phyloP scores from a whole-genome alignment of 225 moss, liverwort and hornwort species.

The Bryoerythrophyllum caledonicum region DNA sequence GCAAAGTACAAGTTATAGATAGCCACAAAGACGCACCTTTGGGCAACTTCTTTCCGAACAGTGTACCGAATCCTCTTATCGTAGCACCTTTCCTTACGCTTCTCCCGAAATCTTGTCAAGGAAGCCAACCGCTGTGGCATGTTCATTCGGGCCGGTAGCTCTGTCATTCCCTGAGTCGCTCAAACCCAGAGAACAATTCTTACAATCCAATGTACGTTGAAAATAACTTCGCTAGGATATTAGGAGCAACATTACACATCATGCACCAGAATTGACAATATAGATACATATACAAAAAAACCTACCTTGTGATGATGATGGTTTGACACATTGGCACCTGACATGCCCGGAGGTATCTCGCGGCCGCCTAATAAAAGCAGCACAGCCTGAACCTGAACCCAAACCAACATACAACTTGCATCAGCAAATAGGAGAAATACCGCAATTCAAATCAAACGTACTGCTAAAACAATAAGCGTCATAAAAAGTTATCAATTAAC shows the following conservation, averaged over 20 bases:
- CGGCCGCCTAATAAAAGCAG: constrained; percentile 78
- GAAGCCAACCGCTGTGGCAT: constrained; percentile 91
- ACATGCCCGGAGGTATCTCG: constrained; percentile 87
- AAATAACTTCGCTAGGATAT: neutral
- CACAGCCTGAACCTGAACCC: constrained; percentile 74
- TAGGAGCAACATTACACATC: neutral
- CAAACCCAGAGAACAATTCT: neutral
- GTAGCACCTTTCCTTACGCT: constrained; percentile 83
- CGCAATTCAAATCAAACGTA: neutral
- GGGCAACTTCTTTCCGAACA: constrained; percentile 90
- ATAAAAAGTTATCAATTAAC: too few relatives aligned
- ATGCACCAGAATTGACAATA: neutral
- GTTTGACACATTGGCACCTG: constrained; percentile 62
- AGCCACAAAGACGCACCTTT: constrained; percentile 43
- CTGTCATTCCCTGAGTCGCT: constrained; percentile 38
- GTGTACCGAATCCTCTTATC: constrained; percentile 86
- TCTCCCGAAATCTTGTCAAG: constrained; percentile 82
- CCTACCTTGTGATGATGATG: constrained; percentile 75
- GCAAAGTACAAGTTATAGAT: neutral
- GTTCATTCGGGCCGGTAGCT: constrained; percentile 83
- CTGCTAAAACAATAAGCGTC: neutral
- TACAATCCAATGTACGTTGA: neutral
- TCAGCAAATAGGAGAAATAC: neutral
- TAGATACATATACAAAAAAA: neutral
- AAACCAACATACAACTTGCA: neutral